Evolutionary conservation across 2,329 filamentous ascomycete species (phyloP).

Genomic region (Lasiodiplodia hormozganensis): DNA sequence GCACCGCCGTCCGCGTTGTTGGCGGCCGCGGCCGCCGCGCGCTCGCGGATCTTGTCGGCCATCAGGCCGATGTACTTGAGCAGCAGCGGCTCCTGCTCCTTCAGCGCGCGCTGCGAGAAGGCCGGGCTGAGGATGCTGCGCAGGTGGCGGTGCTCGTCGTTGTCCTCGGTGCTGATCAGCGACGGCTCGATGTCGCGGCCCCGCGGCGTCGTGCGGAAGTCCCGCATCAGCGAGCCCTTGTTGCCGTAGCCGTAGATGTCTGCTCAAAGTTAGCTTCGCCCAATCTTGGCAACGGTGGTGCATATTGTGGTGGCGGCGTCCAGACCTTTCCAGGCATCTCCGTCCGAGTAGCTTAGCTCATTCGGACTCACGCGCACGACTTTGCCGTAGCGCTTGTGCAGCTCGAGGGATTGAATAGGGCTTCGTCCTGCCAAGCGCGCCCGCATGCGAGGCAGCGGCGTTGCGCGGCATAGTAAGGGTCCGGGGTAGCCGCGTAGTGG

Average conservation of each 20-base stretch:
- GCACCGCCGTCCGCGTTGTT: constrained; percentile 32
- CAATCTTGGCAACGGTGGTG: not conserved
- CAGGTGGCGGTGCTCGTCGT: constrained; percentile 49
- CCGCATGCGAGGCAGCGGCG: constrained; percentile 43
- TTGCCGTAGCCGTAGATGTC: constrained; percentile 49
- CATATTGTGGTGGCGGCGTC: constrained; percentile 12
- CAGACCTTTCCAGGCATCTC: constrained; percentile 32
- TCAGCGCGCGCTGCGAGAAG: constrained; percentile 49
- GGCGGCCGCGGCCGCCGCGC: not conserved
- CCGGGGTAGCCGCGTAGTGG: constrained; percentile 29
- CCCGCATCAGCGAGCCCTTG: constrained; percentile 32
- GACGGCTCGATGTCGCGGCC: constrained; percentile 38
- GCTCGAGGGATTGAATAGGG: constrained; percentile 36
- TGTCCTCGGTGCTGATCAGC: constrained; percentile 45
- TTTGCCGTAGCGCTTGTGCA: constrained; percentile 52
- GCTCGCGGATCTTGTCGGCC: constrained; percentile 42
- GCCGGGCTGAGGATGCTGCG: constrained; percentile 49
- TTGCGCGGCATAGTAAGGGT: constrained; percentile 42
- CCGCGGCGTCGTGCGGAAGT: constrained; percentile 32
- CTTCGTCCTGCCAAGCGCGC: constrained; percentile 39
- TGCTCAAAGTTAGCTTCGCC: not conserved
- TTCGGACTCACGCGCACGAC: constrained; percentile 51
- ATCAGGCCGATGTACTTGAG: constrained; percentile 50
- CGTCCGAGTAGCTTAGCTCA: constrained; percentile 35
- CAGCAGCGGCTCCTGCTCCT: constrained; percentile 50